Evolutionary conservation across 2,329 filamentous ascomycete species (phyloP).

Genomic region (Scytalidium sp.): DNA sequence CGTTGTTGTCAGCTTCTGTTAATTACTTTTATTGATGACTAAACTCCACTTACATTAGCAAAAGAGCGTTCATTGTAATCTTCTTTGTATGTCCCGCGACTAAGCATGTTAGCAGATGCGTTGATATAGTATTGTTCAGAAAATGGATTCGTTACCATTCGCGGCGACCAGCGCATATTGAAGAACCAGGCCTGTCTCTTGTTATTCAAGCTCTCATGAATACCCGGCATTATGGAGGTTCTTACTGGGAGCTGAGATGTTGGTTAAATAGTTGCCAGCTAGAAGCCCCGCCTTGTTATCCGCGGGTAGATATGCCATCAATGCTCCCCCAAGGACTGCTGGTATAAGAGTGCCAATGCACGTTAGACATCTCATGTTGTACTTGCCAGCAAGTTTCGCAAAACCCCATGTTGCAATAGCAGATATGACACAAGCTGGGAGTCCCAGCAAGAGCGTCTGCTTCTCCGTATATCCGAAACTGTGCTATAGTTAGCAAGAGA

Average conservation of each 20-base stretch:
- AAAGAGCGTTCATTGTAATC: conserved; percentile 44
- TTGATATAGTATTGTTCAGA: too few species aligned
- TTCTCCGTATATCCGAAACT: conserved; percentile 40
- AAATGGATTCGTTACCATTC: too few species aligned
- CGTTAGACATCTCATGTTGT: conserved; percentile 36
- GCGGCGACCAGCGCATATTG: too few species aligned
- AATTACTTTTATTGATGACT: too few species aligned
- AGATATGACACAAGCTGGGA: conserved; percentile 39
- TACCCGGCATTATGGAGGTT: too few species aligned
- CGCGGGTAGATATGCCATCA: conserved; percentile 36
- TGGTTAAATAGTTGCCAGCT: conserved; percentile 41
- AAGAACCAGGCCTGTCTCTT: too few species aligned
- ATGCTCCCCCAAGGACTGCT: conserved; percentile 40
- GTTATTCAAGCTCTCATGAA: too few species aligned
- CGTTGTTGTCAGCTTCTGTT: too few species aligned
- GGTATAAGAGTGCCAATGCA: conserved; percentile 41
- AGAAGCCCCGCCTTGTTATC: conserved; percentile 38
- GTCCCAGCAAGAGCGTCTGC: conserved; percentile 40
- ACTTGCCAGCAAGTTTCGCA: conserved; percentile 34
- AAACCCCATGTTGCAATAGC: conserved; percentile 37
- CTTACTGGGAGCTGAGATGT: too few species aligned
- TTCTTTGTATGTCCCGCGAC: conserved; percentile 47
- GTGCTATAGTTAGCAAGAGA: too few species aligned
- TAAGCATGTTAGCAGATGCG: too few species aligned
- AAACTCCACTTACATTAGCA: conserved; percentile 44